Evolutionary conservation across 306 rosid species (phyloP).

Genomic region (Malus asiatica): DNA sequence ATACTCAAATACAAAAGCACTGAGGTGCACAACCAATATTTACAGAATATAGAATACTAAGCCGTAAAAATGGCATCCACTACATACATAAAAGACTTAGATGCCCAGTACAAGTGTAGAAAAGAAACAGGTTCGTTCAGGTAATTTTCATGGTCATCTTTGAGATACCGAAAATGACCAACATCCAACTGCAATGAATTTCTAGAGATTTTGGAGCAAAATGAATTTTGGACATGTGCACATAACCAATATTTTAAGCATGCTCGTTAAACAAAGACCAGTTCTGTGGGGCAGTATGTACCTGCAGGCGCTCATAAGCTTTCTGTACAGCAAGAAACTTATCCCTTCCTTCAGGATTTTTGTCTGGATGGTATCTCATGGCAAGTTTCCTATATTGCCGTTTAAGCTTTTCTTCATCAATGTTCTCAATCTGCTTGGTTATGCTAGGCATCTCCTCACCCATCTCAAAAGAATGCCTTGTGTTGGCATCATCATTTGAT

Average conservation of each 20-base stretch:
- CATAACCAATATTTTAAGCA: neutral
- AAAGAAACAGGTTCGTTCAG: neutral
- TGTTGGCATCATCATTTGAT: conserved; percentile 47
- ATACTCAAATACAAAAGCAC: neutral
- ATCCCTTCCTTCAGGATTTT: conserved; percentile 98
- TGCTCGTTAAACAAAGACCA: neutral
- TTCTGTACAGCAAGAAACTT: conserved; percentile 95
- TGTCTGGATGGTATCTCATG: conserved; percentile 98
- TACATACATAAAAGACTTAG: neutral
- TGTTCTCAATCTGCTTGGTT: conserved; percentile 87
- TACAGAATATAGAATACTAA: neutral
- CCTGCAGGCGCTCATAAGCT: conserved; percentile 99
- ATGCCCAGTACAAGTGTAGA: neutral
- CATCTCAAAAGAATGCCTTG: conserved; percentile 36
- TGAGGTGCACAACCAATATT: neutral
- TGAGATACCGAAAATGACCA: neutral
- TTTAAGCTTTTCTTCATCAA: conserved; percentile 95
- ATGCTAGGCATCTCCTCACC: conserved; percentile 60
- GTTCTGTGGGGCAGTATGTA: conserved; percentile 19
- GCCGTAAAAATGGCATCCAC: neutral
- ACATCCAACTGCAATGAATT: neutral
- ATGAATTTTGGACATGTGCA: neutral
- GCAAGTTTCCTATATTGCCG: conserved; percentile 99
- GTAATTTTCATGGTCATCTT: neutral
- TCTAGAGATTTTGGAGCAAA: neutral